phyloP scores from a whole-genome alignment of 345 rosid species.

The Populus nigra region DNA sequence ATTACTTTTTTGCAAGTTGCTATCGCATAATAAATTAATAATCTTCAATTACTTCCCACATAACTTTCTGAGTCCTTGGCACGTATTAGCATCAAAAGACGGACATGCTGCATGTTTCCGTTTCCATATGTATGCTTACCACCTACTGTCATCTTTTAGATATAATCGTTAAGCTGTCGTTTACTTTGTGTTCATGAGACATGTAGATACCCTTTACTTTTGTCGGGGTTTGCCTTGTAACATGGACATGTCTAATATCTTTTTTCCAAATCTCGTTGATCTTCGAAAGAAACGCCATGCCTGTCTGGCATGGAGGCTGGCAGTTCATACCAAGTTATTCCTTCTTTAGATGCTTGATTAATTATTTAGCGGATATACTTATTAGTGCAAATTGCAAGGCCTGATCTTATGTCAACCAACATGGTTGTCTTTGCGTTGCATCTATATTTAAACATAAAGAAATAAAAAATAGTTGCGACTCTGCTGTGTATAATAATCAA shows the following conservation, averaged over 20 bases:
- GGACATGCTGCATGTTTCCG: slow-evolving; percentile 8
- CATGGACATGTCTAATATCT: not conserved
- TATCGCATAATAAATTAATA: not conserved
- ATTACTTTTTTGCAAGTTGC: not conserved
- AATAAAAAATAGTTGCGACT: not conserved
- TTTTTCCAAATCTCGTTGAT: not conserved
- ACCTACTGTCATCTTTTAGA: not conserved
- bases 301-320: slow-evolving; percentile 19
- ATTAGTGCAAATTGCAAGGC: not conserved
- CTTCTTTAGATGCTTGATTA: not conserved
- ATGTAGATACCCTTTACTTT: not conserved
- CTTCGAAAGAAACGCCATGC: not conserved
- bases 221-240: not conserved
- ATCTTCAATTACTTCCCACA: too few species aligned
- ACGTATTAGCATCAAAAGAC: not conserved
- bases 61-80: not conserved
- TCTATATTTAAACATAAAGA: not conserved
- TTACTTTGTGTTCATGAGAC: not conserved
- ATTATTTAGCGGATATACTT: not conserved
- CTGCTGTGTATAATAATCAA: not conserved
- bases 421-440: not conserved
- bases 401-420: not conserved
- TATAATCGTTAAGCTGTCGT: not conserved
- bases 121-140: slow-evolving; percentile 5
- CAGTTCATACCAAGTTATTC: not conserved